Base-by-base conservation (phyloP, 805 yeast species). In the Saturnispora besseyi region DNA sequence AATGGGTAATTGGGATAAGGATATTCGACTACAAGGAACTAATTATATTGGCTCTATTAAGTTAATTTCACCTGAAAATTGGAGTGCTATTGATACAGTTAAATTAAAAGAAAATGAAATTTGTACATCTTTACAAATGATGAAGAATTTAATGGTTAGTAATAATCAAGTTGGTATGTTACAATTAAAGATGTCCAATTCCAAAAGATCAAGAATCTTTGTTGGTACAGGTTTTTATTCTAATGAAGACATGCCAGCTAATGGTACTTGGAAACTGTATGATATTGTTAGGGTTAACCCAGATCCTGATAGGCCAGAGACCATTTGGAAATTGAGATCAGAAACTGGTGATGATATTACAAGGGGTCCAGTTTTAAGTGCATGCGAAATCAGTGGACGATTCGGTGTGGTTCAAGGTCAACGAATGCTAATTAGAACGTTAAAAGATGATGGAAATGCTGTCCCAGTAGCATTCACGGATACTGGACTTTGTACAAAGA, bases 381-480 rank as follows among this genome's bases (percentile, higher is more conserved):
- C 88, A 1, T 78, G 84, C 60, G 93, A 83, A 47, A 74, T 90
- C 10, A 80, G 90, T 65, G 97, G 97, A 3, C 71, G 95, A 53
- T 79, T 91, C 51, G 73, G 89, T 40, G 81, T 82, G 3, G 79
- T 89, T 3, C 98, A 91, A 64, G 96, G 96, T 4, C 96, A 87
- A 64, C 85, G 84, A 57, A 64, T 79, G 30, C 50, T 91, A 56
- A 82, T 90, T 2, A 74, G 97, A 59, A 91, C 86, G 62, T 72
- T 89, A 44, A 90, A 86, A 59, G 56, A 54, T 32, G 93, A 87
- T 63, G 85, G 87, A 49, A 76, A 81, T 38, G 87, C 88, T 3
- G 88, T 85, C 30, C 96, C 98, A 0, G 96, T 93, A 4, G 98
- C 98, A 1, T 93, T 93, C 59, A 72, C 83, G 49, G 98, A 93